Base-by-base conservation (phyloP, 1,284 basidiomycete species). In the Kalmanozyma brasiliensis region DNA sequence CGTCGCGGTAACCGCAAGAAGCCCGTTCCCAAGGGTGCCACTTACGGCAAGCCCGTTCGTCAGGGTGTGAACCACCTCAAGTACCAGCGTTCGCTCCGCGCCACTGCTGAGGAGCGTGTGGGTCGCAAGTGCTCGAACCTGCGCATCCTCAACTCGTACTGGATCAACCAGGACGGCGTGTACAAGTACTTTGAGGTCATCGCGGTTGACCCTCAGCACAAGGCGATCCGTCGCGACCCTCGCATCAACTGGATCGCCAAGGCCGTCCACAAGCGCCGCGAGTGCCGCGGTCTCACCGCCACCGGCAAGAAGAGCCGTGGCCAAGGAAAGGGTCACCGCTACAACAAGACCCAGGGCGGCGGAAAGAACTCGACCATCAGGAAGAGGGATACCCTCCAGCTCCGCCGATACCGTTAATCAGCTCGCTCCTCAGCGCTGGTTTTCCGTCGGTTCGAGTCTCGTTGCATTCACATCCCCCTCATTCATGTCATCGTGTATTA, bases 1-100 rank as follows among this genome's bases (percentile, higher is more conserved):
- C 90, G 96, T 82, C 90, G 95, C 76, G 96, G 96, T 84, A 97
- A 98, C 89, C 90, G 96, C 86, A 99, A 99, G 88, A 96, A 94
- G 88, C 94, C 91, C 69, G 95, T 91, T 59, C 91, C 91, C 82
- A 99, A 98, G 88, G 95, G 95, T 78, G 74, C 95, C 64, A 98
- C 95, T 81, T 98, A 90, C 85, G 96, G 96, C 85, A 99, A 99
- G 86, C 96, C 96, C 84, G 95, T 98, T 76, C 91, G 91, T 84
- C 96, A 98, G 87, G 96, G 96, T 91, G 91, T 98, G 83, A 98
- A 95, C 88, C 94, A 98, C 84, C 89, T 99, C 86, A 99, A 99
- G 87, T 93, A 88, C 88, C 94, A 97, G 86, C 90, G 95, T 76
- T 90, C 94, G 68, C 87, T 98, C 82, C 89, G 92, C 84, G 90